Conservation (phyloP, 345 rosid genomes). For the Chamaenerion angustifolium region DNA sequence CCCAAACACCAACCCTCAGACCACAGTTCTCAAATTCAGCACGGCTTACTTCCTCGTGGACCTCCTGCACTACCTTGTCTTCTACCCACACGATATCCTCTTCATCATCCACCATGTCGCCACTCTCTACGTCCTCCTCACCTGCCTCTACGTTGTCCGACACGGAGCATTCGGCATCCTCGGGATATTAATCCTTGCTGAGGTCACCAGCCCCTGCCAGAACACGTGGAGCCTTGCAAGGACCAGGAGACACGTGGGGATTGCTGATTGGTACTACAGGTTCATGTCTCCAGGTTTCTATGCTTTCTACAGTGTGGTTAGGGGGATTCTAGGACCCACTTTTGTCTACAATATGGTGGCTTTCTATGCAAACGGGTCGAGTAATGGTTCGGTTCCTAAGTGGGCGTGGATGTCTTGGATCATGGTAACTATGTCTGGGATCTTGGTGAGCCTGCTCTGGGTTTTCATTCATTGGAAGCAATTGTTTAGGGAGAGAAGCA, state of each 20-base stretch:
- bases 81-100: slow-evolving; percentile 47
- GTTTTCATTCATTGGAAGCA: slow-evolving; percentile 38
- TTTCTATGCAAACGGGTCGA: slow-evolving; percentile 31
- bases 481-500: slow-evolving; percentile 31
- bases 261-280: slow-evolving; percentile 32
- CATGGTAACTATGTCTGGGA: slow-evolving; percentile 38
- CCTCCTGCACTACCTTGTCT: slow-evolving; percentile 54
- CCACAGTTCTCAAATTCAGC: slow-evolving; percentile 61
- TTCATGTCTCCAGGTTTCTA: slow-evolving; percentile 40
- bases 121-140: slow-evolving; percentile 51
- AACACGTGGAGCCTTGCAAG: slow-evolving; percentile 54
- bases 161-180: slow-evolving; percentile 55
- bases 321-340: slow-evolving; percentile 56
- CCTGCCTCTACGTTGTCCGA: slow-evolving; percentile 46
- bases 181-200: slow-evolving; percentile 50
- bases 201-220: slow-evolving; percentile 70
- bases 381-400: slow-evolving; percentile 28
- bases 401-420: slow-evolving; percentile 96
- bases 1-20: slow-evolving; percentile 35
- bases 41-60: slow-evolving; percentile 61
- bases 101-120: slow-evolving; percentile 83
- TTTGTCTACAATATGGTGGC: slow-evolving; percentile 37
- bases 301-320: slow-evolving; percentile 37
- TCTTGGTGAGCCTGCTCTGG: slow-evolving; percentile 54
- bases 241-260: slow-evolving; percentile 23